phyloP scores from a whole-genome alignment of 2,329 filamentous ascomycete genomes.

The Penicillium crustosum region DNA sequence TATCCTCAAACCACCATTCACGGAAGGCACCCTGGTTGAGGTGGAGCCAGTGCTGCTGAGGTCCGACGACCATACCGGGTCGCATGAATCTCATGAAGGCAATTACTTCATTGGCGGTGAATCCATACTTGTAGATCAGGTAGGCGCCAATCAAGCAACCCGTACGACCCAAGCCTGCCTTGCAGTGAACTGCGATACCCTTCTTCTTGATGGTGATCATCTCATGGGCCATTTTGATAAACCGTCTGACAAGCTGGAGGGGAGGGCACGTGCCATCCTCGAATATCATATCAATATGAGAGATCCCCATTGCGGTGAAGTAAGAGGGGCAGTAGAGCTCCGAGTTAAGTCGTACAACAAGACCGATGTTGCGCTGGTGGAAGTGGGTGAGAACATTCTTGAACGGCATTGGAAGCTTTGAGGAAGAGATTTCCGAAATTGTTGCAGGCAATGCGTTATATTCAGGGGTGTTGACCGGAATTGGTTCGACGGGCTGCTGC shows the following conservation, averaged over 20 bases:
- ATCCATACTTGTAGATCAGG: conserved; percentile 93
- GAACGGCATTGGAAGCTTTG: conserved; percentile 78
- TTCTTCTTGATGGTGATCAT: conserved; percentile 89
- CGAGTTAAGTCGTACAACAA: conserved; percentile 94
- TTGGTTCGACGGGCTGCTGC: conserved; percentile 70
- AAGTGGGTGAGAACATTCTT: conserved; percentile 96
- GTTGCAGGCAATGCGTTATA: conserved; percentile 74
- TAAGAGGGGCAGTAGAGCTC: conserved; percentile 95
- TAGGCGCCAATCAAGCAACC: conserved; percentile 97
- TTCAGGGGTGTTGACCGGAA: conserved; percentile 69
- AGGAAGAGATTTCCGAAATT: conserved; percentile 68
- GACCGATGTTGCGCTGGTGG: conserved; percentile 78
- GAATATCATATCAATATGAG: conserved; percentile 99
- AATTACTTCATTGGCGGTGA: conserved; percentile 96
- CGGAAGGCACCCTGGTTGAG: conserved; percentile 95
- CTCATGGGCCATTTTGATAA: conserved; percentile 91
- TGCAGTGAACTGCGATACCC: conserved; percentile 97
- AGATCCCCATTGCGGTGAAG: conserved; percentile 91
- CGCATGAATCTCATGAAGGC: conserved; percentile 99
- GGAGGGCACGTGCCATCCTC: conserved; percentile 96
- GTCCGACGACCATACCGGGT: conserved; percentile 97
- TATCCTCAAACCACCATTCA: conserved; percentile 90
- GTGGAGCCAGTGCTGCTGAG: conserved; percentile 98
- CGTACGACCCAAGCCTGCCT: conserved; percentile 91
- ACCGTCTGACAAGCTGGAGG: conserved; percentile 83